Base-by-base conservation (phyloP, 306 rosid genomes). In the Potentilla sterilis region DNA sequence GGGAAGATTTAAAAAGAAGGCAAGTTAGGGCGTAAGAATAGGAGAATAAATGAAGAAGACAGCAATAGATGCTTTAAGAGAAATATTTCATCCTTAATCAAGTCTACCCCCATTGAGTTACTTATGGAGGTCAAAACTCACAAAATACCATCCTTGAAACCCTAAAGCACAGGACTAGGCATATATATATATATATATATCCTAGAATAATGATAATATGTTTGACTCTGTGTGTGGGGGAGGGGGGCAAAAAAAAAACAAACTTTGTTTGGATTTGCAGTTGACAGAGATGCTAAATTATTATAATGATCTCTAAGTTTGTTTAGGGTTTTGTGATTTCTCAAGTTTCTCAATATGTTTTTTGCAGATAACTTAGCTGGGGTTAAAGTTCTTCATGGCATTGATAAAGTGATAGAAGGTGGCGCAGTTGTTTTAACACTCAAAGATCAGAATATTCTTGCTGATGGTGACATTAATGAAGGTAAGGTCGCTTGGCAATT, bases 351-450 rank as follows among this genome's bases (percentile, higher is more conserved):
- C 65, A 69, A n/a, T 8, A 63, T 58, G 38, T 73, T 71, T 79
- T 28, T 66, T 48, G 75, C 84, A 95, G 95, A 75, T 79, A 85
- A 86, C 84, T 79, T 95, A 74, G 91, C 92, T 4, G 97, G 99
- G 66, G 87, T 89, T 85, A 95, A 95, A 92, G 97, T 92, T 78
- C 96, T 95, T 78, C 97, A 92, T 82, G 99, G 97, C 73, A 54
- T 95, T 68, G 97, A 95, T 79, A 95, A 91, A 92, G 97, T 92
- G 77, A 83, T 89, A 67, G 97, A 90, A 83, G 99, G 99, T 1
- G 97, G 96, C 43, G 92, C 96, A 16, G 97, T 95, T 78, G 97
- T 95, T 80, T 81, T 95, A 78, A 95, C 99, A 5, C 94, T 95
- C 77, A 95, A 87, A 85, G 99, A 92, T 90, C 97, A 90, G 85